These are phyloP conservation scores for Naganishia cerealis DNA, from an alignment of 1,284 basidiomycete species.

Conservation along the genomic window DNA sequence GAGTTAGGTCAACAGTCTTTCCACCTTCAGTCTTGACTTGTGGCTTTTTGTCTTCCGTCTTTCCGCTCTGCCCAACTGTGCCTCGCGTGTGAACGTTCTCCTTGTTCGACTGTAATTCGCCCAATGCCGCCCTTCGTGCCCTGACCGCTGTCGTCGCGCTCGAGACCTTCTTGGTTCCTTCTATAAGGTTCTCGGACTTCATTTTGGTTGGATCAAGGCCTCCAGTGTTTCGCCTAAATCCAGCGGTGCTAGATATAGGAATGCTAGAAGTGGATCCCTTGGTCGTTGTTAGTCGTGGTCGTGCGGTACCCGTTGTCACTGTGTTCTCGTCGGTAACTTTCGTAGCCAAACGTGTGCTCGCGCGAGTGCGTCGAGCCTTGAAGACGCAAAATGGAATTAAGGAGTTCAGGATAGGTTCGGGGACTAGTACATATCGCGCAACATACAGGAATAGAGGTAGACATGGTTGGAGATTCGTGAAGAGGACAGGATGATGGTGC, in stretches of 20 bases:
- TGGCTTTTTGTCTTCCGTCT: slow-evolving; percentile 27
- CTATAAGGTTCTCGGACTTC: slow-evolving; percentile 21
- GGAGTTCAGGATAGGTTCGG: not conserved
- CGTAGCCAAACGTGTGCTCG: slow-evolving; percentile 10
- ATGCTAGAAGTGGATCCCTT: slow-evolving; percentile 26
- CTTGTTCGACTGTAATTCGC: slow-evolving; percentile 25
- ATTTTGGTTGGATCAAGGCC: slow-evolving; percentile 11
- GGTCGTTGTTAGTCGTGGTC: slow-evolving; percentile 10
- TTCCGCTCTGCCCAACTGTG: slow-evolving; percentile 3
- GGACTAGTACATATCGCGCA: not conserved
- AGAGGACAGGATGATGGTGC: not conserved
- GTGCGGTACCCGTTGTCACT: slow-evolving; percentile 17
- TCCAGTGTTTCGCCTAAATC: slow-evolving; percentile 14
- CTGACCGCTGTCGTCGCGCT: slow-evolving; percentile 23
- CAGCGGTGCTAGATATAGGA: slow-evolving; percentile 13
- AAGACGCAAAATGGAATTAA: not conserved
- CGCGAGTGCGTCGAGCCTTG: slow-evolving; percentile 32
- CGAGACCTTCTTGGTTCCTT: slow-evolving; percentile 27
- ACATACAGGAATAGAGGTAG: slow-evolving; percentile 19
- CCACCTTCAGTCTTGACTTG: slow-evolving; percentile 18
- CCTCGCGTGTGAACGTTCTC: slow-evolving; percentile 15
- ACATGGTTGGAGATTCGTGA: slow-evolving; percentile 4
- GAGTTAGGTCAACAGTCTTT: slow-evolving; percentile 8
- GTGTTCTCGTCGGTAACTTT: slow-evolving; percentile 31
- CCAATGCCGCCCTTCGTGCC: slow-evolving; percentile 17